Conservation (phyloP, 2,329 filamentous ascomycete species). For the Fonsecaea pedrosoi region DNA sequence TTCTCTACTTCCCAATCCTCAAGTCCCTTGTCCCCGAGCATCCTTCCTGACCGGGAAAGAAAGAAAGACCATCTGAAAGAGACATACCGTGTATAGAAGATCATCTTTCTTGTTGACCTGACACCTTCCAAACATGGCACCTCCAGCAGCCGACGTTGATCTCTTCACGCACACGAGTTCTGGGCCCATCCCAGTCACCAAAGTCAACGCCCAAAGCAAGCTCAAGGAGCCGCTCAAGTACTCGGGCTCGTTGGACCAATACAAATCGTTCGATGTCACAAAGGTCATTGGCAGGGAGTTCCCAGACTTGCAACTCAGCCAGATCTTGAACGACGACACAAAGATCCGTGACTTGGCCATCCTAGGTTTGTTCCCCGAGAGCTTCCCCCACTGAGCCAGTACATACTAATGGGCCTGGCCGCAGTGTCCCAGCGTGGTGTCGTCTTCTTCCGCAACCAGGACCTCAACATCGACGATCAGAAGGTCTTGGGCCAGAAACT, state of each 20-base stretch:
- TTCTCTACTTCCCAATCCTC: background rate
- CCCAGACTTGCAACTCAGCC: slow-evolving; percentile 55
- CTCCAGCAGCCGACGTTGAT: slow-evolving; percentile 33
- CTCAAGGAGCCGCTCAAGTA: slow-evolving; percentile 48
- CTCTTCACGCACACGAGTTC: slow-evolving; percentile 18
- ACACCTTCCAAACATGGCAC: slow-evolving; percentile 22
- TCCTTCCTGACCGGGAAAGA: background rate
- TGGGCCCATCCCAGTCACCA: slow-evolving; percentile 18
- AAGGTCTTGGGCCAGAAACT: slow-evolving; percentile 60
- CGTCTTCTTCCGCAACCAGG: slow-evolving; percentile 61
- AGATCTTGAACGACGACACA: slow-evolving; percentile 68
- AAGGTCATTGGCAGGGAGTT: slow-evolving; percentile 60
- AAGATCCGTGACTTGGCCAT: slow-evolving; percentile 71
- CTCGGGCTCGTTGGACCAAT: slow-evolving; percentile 51
- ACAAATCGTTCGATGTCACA: slow-evolving; percentile 57
- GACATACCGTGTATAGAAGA: background rate
- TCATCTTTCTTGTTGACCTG: background rate
- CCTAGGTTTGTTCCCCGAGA: slow-evolving; percentile 57
- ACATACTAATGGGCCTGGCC: background rate
- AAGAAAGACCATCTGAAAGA: background rate
- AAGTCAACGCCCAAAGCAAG: slow-evolving; percentile 7
- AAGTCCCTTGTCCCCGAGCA: background rate
- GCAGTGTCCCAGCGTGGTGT: slow-evolving; percentile 61
- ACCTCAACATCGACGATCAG: slow-evolving; percentile 58
- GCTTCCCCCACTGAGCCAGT: background rate